Base-by-base conservation (phyloP, 208 protist species). In the Endotrypanum monterogeii region DNA sequence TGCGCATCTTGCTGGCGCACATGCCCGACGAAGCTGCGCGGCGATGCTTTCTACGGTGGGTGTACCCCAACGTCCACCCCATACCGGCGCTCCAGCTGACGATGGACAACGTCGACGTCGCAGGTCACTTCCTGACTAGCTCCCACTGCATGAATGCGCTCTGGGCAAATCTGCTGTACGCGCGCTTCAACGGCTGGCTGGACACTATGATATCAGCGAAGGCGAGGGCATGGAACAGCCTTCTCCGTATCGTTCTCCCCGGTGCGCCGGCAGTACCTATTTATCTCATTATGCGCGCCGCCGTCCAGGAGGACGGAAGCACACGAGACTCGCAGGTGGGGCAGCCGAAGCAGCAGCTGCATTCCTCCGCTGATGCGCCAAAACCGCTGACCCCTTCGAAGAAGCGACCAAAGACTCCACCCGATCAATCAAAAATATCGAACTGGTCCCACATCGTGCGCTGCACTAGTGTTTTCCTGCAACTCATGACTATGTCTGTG, bases 151-250 rank as follows among this genome's bases (percentile, higher is more conserved):
- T 81, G 58, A 93, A 90, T 74, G 88, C 91, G n/a, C 89, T 95
- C 78, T 95, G 91, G 91, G 84, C 80, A 23, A 92, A 90, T 72
- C 67, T 95, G 41, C 73, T 95, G 30, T 95, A 92, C 78, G 83
- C 85, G 3, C 88, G 89, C 70, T 95, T 85, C 75, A 84, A 82
- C 0, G 80, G 75, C 23, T 76, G 80, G 60, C 76, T 95, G 52
- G 83, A 92, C 61, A 83, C 87, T 44, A 67, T 88, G 9, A 56
- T 68, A 48, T 76, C 85, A 30, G 75, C 77, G 32, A 69, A 79
- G 32, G 79, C 83, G 9, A 78, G 85, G 74, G 75, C 61, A 58
- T 95, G 91, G 91, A 91, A 79, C 61, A 62, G 73, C 50, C 69
- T 95, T 69, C 80, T 95, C 20, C 87, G 77, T 69, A 71, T 89